Conservation (phyloP, 2,329 filamentous ascomycete species). For the Ceratocystis diversiconidia region DNA sequence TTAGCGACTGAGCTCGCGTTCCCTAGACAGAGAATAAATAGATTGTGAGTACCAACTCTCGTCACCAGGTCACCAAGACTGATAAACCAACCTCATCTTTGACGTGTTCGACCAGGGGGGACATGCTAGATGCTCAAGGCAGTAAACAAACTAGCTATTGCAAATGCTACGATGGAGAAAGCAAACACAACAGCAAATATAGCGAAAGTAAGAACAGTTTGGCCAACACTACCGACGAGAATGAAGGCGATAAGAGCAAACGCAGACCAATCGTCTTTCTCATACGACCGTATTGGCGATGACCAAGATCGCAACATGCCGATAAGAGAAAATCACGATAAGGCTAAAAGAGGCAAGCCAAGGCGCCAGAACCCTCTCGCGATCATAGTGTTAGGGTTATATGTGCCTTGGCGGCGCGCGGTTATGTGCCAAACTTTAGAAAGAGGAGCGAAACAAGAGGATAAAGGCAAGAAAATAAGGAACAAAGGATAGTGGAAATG, state of each 20-base stretch:
- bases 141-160: not conserved
- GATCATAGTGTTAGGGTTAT: not conserved
- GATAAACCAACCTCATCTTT: conserved; percentile 18
- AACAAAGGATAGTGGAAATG: not conserved
- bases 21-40: conserved; percentile 28
- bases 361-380: not conserved
- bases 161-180: not conserved
- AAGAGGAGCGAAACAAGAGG: not conserved
- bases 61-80: not conserved
- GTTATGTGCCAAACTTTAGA: not conserved
- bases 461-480: not conserved
- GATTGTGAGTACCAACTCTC: not conserved
- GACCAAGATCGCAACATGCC: not conserved
- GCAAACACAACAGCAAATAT: not conserved
- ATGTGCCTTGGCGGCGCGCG: not conserved
- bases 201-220: not conserved
- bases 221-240: not conserved
- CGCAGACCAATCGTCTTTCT: not conserved
- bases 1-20: conserved; percentile 41
- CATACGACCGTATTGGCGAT: not conserved
- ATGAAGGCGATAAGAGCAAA: not conserved
- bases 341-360: conserved; percentile 1
- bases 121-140: not conserved
- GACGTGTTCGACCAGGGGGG: conserved; percentile 10
- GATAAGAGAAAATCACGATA: conserved; percentile 8